These are phyloP conservation scores for Penicillium odoratum DNA, from an alignment of 495 filamentous ascomycete species.

Conservation along the genomic window DNA sequence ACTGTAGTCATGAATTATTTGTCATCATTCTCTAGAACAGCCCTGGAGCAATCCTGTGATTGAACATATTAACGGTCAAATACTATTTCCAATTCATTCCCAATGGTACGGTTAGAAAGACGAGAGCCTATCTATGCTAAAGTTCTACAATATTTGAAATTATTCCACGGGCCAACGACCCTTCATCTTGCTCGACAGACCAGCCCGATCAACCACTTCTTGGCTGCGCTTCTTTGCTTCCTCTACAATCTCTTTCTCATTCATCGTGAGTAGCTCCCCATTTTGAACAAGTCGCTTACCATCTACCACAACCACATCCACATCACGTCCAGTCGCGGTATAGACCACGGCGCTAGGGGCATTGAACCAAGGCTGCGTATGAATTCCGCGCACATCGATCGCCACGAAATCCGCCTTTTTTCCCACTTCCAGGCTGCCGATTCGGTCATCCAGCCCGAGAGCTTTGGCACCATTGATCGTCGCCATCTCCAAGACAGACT, in stretches of 20 bases:
- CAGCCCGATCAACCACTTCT: conserved; percentile 44
- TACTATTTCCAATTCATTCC: no score
- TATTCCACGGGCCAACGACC: conserved; percentile 39
- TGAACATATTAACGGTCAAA: no score
- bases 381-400: conserved; percentile 40
- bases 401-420: conserved; percentile 59
- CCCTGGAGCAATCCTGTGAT: no score
- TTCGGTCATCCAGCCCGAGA: conserved; percentile 43
- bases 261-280: conserved; percentile 35
- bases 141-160: not conserved
- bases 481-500: conserved; percentile 52
- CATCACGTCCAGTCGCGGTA: conserved; percentile 48
- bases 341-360: conserved; percentile 50
- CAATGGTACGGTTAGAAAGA: no score
- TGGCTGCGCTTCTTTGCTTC: conserved; percentile 37
- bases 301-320: conserved; percentile 49
- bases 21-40: no score
- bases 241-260: conserved; percentile 34
- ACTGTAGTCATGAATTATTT: no score
- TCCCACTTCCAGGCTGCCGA: conserved; percentile 52
- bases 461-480: conserved; percentile 54
- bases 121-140: not conserved
- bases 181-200: conserved; percentile 37
- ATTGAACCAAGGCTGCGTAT: conserved; percentile 38
- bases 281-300: conserved; percentile 42